These are phyloP conservation scores for Amylocystis lapponica DNA, from an alignment of 768 basidiomycete genomes.

Conservation along the genomic window DNA sequence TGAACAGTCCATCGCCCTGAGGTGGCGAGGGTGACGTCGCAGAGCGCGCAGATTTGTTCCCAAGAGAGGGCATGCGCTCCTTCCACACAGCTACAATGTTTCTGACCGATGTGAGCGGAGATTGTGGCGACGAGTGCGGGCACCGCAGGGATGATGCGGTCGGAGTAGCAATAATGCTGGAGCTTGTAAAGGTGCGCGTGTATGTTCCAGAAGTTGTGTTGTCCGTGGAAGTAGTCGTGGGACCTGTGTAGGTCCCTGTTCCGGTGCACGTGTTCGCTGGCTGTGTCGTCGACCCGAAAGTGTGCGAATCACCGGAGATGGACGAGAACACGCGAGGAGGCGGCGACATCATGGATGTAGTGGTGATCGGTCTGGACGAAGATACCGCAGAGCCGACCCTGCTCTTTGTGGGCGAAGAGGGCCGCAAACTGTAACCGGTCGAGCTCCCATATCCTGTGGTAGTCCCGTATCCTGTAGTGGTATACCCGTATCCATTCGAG, in stretches of 20 bases:
- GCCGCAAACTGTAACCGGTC: slow-evolving; percentile 41
- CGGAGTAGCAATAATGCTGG: slow-evolving; percentile 26
- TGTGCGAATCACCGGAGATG: slow-evolving; percentile 16
- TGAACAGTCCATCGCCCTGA: slow-evolving; percentile 43
- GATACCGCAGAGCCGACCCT: slow-evolving; percentile 23
- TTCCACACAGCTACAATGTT: slow-evolving; percentile 82
- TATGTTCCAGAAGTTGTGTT: slow-evolving; percentile 20
- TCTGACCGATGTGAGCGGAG: slow-evolving; percentile 52
- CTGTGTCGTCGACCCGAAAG: slow-evolving; percentile 8
- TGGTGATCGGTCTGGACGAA: slow-evolving; percentile 13
- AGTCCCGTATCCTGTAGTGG: slow-evolving; percentile 26
- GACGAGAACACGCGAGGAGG: slow-evolving; percentile 33
- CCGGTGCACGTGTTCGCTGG: slow-evolving; percentile 32
- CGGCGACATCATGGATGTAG: slow-evolving; percentile 44
- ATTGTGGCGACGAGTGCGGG: no score
- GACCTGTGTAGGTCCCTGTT: slow-evolving; percentile 31
- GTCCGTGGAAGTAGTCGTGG: slow-evolving; percentile 21
- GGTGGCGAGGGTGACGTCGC: slow-evolving; percentile 15
- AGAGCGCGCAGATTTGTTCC: slow-evolving; percentile 18
- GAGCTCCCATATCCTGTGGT: slow-evolving; percentile 35
- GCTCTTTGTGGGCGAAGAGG: slow-evolving; percentile 45
- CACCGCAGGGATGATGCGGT: no score
- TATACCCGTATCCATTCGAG: slow-evolving; percentile 26
- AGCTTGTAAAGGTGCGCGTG: slow-evolving; percentile 38
- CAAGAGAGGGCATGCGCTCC: slow-evolving; percentile 53